Evolutionary conservation across 1,284 basidiomycete species (phyloP), one percentile per base, ranked within the genome.

Genomic region (Cryptococcus hybrid): DNA sequence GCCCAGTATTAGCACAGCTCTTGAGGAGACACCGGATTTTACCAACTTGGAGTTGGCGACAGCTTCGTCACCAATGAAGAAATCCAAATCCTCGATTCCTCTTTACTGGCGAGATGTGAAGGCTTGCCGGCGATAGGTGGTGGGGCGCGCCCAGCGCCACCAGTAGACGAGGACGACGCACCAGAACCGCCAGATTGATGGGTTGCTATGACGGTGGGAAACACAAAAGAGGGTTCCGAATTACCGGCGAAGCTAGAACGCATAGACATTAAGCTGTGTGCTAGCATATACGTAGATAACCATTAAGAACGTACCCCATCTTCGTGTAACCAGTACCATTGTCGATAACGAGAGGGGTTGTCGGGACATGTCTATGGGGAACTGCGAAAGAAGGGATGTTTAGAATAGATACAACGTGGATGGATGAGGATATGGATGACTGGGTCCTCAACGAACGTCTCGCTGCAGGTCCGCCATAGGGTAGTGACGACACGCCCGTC

Each of bases 1-100:
- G 18, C 18, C 18, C 18, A 18, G n/a, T 18, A 42, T 40, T 30
- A 38, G 30, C 9, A 11, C 52, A 40, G 3, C 30, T 7, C n/a
- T 7, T 18, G 34, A 7, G 37, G 30, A 6, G 15, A 30, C 15
- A 43, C 18, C 2, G 3, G 7, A 8, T 8, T 44, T 6, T 7
- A 70, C 75, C 53, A 60, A 77, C 82, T 94, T 97, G 44, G 88
- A 86, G 74, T 98, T 97, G 36, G 90, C 91, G 35, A 98, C 83
- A 1, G 96, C 96, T 78, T 99, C 95, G 78, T 99, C 92, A 59
- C 96, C 96, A 79, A 99, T 99, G 83, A 89, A 97, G 82, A 99
- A 99, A 81, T 99, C 96, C 64, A 99, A 88, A 78, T 99, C 96
- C 78, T 99, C 96, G 48, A 99, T 91, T 8, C 96, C 96, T 30